phyloP scores from a whole-genome alignment of 306 rosid genomes.

The Benincasa hispida region DNA sequence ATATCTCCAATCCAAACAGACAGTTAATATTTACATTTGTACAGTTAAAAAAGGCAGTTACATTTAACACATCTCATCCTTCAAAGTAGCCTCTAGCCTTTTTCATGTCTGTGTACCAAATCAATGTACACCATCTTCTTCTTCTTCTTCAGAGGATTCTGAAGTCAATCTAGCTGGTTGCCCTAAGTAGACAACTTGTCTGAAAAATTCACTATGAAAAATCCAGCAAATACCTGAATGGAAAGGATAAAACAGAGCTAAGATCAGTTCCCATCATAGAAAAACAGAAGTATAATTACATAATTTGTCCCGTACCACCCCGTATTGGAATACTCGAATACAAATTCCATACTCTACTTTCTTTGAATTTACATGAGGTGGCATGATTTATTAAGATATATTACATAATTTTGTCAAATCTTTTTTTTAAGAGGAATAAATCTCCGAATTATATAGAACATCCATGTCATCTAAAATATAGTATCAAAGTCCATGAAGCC shows the following conservation, averaged over 20 bases:
- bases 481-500: too few species aligned
- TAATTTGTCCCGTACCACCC: neutral
- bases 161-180: slow-evolving; percentile 5
- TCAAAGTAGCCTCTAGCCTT: neutral
- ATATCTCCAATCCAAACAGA: too few species aligned
- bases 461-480: too few species aligned
- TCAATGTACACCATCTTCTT: neutral
- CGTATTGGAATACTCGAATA: neutral
- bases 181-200: slow-evolving; percentile 26
- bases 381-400: too few species aligned
- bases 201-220: slow-evolving; percentile 49
- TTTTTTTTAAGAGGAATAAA: too few species aligned
- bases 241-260: neutral
- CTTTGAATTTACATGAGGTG: neutral
- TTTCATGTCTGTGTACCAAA: neutral
- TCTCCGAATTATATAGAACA: too few species aligned
- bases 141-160: neutral
- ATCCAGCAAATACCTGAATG: slow-evolving; percentile 62
- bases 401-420: too few species aligned
- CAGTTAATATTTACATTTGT: neutral
- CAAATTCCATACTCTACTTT: neutral
- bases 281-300: neutral
- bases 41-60: neutral
- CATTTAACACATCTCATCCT: neutral
- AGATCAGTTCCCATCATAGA: neutral